These are phyloP conservation scores for Auriscalpium orientale DNA, from an alignment of 768 basidiomycete species.

Conservation along the genomic window DNA sequence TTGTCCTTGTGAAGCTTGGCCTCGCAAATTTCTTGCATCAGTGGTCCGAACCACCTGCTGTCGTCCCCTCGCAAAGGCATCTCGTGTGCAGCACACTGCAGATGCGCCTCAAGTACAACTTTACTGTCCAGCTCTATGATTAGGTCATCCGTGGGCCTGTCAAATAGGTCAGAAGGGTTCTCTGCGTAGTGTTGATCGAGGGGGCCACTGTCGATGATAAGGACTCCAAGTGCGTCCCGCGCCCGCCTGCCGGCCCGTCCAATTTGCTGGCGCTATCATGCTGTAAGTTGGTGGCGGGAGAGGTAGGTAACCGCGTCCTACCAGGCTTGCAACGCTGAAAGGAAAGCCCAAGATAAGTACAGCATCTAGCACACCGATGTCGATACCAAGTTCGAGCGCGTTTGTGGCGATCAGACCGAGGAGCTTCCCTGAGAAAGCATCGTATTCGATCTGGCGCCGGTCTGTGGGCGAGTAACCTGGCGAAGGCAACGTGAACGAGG, in stretches of 20 bases:
- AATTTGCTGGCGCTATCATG: constrained; percentile 71
- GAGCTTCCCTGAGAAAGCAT: constrained; percentile 78
- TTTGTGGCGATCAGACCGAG: constrained; percentile 87
- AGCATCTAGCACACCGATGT: constrained; percentile 82
- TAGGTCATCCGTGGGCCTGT: constrained; percentile 52
- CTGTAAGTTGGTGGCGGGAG: background rate
- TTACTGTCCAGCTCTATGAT: constrained; percentile 67
- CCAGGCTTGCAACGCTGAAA: constrained; percentile 70
- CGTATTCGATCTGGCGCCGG: constrained; percentile 73
- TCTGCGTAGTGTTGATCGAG: constrained; percentile 70
- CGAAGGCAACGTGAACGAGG: background rate
- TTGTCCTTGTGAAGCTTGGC: constrained; percentile 52
- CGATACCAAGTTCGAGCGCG: constrained; percentile 86
- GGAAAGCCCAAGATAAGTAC: constrained; percentile 90
- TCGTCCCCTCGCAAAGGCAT: constrained; percentile 72
- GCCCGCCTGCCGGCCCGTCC: constrained; percentile 80
- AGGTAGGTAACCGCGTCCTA: constrained; percentile 26
- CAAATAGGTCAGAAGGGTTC: constrained; percentile 65
- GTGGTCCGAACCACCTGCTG: constrained; percentile 62
- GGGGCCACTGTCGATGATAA: constrained; percentile 60
- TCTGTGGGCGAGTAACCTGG: constrained; percentile 38
- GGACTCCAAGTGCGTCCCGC: constrained; percentile 69
- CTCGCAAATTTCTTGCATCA: constrained; percentile 52
- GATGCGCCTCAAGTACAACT: constrained; percentile 71
- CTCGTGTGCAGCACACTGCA: constrained; percentile 84